Evolutionary conservation across 148 eudicot genomes (phyloP).

Genomic region (Linanthus parryae): DNA sequence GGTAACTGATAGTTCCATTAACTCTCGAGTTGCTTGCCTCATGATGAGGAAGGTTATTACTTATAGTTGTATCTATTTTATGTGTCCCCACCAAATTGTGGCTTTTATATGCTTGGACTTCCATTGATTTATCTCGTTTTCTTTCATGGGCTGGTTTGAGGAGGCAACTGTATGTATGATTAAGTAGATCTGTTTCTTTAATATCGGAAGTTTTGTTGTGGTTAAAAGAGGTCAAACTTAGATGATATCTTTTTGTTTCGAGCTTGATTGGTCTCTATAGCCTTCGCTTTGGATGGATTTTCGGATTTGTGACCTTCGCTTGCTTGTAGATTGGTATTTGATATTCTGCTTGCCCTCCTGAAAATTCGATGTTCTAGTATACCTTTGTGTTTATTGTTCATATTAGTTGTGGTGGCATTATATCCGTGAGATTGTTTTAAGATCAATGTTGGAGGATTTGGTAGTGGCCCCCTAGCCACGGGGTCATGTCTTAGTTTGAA

Average conservation of each 20-base stretch:
- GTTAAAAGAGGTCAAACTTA: neutral
- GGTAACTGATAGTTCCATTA: neutral
- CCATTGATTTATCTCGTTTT: no score
- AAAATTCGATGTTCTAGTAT: no score
- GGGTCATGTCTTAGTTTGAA: no score
- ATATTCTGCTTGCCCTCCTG: no score
- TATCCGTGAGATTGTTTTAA: neutral
- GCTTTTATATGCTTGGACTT: neutral
- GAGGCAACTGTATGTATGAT: neutral
- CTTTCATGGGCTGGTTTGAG: neutral
- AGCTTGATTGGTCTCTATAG: no score
- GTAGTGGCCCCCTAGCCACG: no score
- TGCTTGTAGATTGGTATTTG: no score
- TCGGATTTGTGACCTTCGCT: no score
- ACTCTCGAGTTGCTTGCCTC: conserved; percentile 2
- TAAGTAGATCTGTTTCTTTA: neutral
- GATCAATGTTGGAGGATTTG: neutral
- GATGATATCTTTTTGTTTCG: no score
- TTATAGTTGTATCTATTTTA: neutral
- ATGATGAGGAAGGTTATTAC: neutral
- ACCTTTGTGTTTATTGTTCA: no score
- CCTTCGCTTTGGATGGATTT: no score
- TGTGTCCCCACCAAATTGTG: no score
- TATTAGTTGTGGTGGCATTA: neutral
- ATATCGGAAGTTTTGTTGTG: neutral